Evolutionary conservation across 2,329 filamentous ascomycete genomes (phyloP).

Genomic region (Fusarium sp.): DNA sequence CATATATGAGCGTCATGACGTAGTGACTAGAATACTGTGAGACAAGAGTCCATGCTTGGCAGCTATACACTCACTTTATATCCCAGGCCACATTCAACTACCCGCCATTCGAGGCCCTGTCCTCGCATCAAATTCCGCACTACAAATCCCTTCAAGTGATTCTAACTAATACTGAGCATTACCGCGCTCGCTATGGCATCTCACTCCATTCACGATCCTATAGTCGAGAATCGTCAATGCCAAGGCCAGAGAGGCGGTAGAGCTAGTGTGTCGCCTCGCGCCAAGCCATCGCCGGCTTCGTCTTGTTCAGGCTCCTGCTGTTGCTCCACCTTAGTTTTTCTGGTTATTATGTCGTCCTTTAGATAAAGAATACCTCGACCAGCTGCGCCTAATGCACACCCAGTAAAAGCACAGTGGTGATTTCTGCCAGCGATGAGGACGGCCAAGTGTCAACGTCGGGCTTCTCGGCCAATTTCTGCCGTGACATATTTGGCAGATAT

Average conservation of each 20-base stretch:
- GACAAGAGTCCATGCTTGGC: not conserved
- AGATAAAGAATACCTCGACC: not conserved
- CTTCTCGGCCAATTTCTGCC: not conserved
- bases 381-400: conserved; percentile 8
- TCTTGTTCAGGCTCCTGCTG: not conserved
- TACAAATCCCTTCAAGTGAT: not conserved
- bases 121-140: not conserved
- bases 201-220: conserved; percentile 3
- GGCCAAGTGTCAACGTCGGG: not conserved
- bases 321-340: not conserved
- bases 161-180: conserved; percentile 11
- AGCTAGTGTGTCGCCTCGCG: not conserved
- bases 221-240: conserved; percentile 7
- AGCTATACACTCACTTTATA: not conserved
- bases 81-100: conserved; percentile 9
- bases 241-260: conserved; percentile 4
- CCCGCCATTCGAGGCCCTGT: conserved; percentile 16
- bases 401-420: not conserved
- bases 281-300: not conserved
- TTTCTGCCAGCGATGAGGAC: not conserved
- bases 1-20: not conserved
- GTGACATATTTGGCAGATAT: not conserved
- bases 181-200: conserved; percentile 6
- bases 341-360: rapidly evolving
- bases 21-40: not conserved